Evolutionary conservation across 2,329 filamentous ascomycete species (phyloP).

Genomic region (Cadophora sp.): DNA sequence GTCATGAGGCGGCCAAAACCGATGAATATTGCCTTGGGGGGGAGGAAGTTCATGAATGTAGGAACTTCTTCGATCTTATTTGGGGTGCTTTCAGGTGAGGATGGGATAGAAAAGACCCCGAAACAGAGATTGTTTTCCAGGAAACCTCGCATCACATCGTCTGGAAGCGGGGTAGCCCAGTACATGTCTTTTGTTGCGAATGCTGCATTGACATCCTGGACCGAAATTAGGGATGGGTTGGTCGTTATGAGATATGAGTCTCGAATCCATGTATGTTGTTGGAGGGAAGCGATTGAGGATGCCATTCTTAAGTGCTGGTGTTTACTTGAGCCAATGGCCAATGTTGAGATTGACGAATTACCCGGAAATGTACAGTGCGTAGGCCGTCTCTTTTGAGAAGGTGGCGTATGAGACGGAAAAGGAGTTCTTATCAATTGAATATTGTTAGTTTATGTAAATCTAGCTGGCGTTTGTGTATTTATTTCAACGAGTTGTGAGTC

Average conservation of each 20-base stretch:
- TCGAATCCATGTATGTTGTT: slow-evolving; percentile 51
- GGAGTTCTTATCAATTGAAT: too few species aligned
- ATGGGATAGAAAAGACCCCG: slow-evolving; percentile 55
- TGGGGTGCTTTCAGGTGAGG: slow-evolving; percentile 28
- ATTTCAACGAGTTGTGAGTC: not conserved
- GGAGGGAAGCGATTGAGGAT: not conserved
- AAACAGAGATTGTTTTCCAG: slow-evolving; percentile 65
- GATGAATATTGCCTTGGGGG: slow-evolving; percentile 46
- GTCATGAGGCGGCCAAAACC: slow-evolving; percentile 69
- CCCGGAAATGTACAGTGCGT: not conserved
- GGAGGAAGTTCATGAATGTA: slow-evolving; percentile 13
- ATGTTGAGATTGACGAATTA: not conserved
- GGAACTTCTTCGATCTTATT: slow-evolving; percentile 40
- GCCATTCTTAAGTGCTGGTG: not conserved
- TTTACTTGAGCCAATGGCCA: not conserved
- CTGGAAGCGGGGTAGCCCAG: slow-evolving; percentile 62
- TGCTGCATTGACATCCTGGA: slow-evolving; percentile 58
- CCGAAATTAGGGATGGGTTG: slow-evolving; percentile 60
- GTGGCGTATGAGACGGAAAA: too few species aligned
- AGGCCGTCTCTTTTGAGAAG: too few species aligned
- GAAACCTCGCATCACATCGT: slow-evolving; percentile 55
- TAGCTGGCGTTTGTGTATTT: not conserved
- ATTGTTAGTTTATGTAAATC: too few species aligned
- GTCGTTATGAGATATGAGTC: slow-evolving; percentile 66
- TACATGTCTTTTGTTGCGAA: slow-evolving; percentile 64